Percentiles rank a stretch among this genome's conserved stretches.
phyloP scores from a whole-genome alignment of 2,329 filamentous ascomycete species.

The Blastomyces silverae region DNA sequence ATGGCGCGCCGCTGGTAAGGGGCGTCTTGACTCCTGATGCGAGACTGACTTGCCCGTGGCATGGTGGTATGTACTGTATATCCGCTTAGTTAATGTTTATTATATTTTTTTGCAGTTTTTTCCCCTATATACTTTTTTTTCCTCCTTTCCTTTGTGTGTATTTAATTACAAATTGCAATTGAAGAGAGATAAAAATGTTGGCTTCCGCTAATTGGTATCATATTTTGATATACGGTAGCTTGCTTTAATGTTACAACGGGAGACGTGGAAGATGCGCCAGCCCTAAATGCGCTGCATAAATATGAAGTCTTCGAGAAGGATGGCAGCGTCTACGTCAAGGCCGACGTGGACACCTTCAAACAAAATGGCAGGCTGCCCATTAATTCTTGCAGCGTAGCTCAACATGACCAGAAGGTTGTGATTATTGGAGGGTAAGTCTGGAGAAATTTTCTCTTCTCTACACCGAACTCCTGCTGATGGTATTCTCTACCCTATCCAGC shows the following conservation, averaged over 20 bases:
- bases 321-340: slow-evolving; percentile 76
- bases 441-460: slow-evolving; percentile 3
- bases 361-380: slow-evolving; percentile 65
- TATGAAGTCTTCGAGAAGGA: slow-evolving; percentile 77
- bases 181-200: slow-evolving; percentile 17
- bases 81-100: not conserved
- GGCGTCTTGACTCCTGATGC: slow-evolving; percentile 78
- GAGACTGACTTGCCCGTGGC: slow-evolving; percentile 88
- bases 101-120: not conserved
- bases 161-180: slow-evolving; percentile 6
- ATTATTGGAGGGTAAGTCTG: slow-evolving; percentile 63
- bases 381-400: slow-evolving; percentile 59
- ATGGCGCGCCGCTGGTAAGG: slow-evolving; percentile 80
- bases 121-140: not conserved
- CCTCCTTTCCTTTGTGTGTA: not conserved
- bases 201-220: slow-evolving; percentile 17
- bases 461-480: not conserved
- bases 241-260: slow-evolving; percentile 88
- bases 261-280: slow-evolving; percentile 92
- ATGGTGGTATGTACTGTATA: slow-evolving; percentile 62
- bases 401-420: slow-evolving; percentile 61
- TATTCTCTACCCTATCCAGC: slow-evolving; percentile 34
- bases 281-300: slow-evolving; percentile 73
- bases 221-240: slow-evolving; percentile 46
- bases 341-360: slow-evolving; percentile 72